Conservation (phyloP, 352 stramenopile species). For the Peronospora farinosa region DNA sequence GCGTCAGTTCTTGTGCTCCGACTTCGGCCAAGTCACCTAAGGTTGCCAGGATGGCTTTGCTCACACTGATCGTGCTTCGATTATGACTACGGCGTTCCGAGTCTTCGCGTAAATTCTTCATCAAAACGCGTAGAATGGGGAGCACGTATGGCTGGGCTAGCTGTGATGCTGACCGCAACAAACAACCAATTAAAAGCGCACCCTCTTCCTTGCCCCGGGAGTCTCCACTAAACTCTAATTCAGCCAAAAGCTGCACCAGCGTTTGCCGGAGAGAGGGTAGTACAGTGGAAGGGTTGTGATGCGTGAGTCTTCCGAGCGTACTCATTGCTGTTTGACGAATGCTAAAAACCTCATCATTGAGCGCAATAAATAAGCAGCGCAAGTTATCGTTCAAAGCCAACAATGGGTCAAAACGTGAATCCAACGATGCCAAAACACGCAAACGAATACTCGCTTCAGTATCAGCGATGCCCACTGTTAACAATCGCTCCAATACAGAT, state of each 20-base stretch:
- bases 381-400: conserved; percentile 81
- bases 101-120: conserved; percentile 85
- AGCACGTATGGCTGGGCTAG: conserved; percentile 82
- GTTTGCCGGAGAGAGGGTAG: conserved; percentile 80
- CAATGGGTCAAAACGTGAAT: conserved; percentile 75
- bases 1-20: conserved; percentile 66
- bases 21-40: conserved; percentile 77
- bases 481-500: conserved; percentile 66
- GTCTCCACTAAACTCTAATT: conserved; percentile 82
- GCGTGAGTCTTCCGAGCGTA: conserved; percentile 76
- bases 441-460: conserved; percentile 80
- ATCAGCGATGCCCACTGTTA: conserved; percentile 83
- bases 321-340: conserved; percentile 87
- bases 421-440: conserved; percentile 71
- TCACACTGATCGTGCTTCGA: conserved; percentile 72
- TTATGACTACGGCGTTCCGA: conserved; percentile 60
- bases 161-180: conserved; percentile 69
- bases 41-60: conserved; percentile 79
- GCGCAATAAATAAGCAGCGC: conserved; percentile 77
- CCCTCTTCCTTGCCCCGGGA: conserved; percentile 79
- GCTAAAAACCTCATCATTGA: conserved; percentile 85
- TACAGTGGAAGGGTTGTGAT: conserved; percentile 78
- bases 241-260: conserved; percentile 77
- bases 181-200: conserved; percentile 69
- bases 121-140: conserved; percentile 76